Conservation (phyloP, 2,329 filamentous ascomycete species). For the Byssochlamys sp. region DNA sequence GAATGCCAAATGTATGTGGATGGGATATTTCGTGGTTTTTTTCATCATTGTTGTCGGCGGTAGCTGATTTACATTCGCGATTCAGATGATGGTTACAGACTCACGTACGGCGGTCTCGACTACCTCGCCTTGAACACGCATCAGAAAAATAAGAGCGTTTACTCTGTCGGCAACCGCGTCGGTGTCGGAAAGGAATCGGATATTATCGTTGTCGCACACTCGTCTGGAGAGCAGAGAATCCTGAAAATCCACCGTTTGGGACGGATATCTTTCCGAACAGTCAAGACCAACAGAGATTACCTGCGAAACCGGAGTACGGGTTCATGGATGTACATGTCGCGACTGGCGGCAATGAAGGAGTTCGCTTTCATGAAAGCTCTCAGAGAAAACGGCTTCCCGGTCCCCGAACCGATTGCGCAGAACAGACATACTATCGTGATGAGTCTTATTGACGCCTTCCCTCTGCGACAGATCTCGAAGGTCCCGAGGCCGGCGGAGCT, state of each 20-base stretch:
- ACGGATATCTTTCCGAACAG: conserved; percentile 90
- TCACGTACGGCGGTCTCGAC: conserved; percentile 93
- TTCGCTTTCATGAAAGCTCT: conserved; percentile 89
- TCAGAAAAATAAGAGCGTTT: conserved; percentile 67
- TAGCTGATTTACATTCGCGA: conserved; percentile 1
- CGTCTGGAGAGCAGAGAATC: conserved; percentile 65
- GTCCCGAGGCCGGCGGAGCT: conserved; percentile 76
- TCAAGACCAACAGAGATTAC: conserved; percentile 94
- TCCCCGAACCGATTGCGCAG: conserved; percentile 78
- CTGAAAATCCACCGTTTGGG: conserved; percentile 94
- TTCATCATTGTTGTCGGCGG: background rate
- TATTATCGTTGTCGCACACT: conserved; percentile 83
- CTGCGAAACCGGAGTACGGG: conserved; percentile 68
- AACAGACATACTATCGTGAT: conserved; percentile 94
- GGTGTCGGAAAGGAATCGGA: conserved; percentile 97
- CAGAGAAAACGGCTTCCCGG: conserved; percentile 71
- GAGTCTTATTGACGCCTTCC: conserved; percentile 84
- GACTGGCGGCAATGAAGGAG: conserved; percentile 86
- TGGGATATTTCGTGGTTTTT: background rate
- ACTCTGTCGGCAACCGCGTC: conserved; percentile 87
- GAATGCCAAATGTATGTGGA: conserved; percentile 65
- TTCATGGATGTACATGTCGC: conserved; percentile 97
- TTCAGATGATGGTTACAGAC: conserved; percentile 78
- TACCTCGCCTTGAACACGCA: conserved; percentile 93
- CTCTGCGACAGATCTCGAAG: conserved; percentile 74